Evolutionary conservation across 1,284 basidiomycete species (phyloP), one percentile per base, ranked within the genome.

Genomic region (Clitocybe nebularis): DNA sequence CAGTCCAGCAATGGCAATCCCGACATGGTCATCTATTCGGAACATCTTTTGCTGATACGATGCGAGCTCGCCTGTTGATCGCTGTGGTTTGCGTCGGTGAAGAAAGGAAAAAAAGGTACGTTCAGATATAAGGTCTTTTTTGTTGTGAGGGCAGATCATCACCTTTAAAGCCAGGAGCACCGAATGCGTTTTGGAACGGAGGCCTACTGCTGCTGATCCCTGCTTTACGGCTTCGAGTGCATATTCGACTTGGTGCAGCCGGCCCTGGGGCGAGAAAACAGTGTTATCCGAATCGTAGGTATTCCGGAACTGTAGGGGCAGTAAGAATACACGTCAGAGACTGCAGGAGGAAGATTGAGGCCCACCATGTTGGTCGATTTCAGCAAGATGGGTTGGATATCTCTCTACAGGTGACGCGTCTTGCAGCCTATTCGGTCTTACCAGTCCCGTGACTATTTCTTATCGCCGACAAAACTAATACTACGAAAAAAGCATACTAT

Each of bases 41-140:
- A 96, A 95, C 84, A 99, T 90, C 79, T 99, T 99, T 73, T 99
- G 94, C 64, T 99, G 96, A 75, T 99, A 98, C 28, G 89, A 91
- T 10, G 96, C 95, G 41, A 99, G 81, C 68, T 99, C 96, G 50
- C 94, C 94, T 7, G 93, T 95, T n/a, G 95, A 98, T 63, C 95
- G 82, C 93, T 99, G 55, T 30, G n/a, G 30, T 25, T n/a, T n/a
- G n/a, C n/a, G n/a, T n/a, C n/a, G n/a, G n/a, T n/a, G 8, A 22
- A 32, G n/a, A 26, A 13, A n/a, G 19, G 8, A 13, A 20, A 14
- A 17, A 29, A 35, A 39, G 10, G 22, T 23, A 16, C 9, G 32
- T 16, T 13, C n/a, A n/a, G 11, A 21, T 22, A 16, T 10, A 41
- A 28, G n/a, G n/a, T n/a, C n/a, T n/a, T n/a, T n/a, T n/a, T n/a